Evolutionary conservation across 805 yeast species (phyloP), one percentile per base, ranked within the genome.

Genomic region (Danielia reshetovae): DNA sequence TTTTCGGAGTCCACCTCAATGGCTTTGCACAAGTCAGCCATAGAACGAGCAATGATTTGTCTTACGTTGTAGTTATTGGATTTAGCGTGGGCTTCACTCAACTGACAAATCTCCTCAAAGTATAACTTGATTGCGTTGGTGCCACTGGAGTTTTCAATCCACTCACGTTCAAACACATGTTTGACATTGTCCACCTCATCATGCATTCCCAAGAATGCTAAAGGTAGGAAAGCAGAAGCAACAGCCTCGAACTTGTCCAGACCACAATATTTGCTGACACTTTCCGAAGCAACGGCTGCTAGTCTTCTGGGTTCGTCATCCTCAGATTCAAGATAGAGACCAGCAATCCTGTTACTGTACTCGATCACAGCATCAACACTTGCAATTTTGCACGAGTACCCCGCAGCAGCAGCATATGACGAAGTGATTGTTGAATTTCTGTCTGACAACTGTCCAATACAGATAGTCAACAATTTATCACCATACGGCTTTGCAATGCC

Each of bases 141-240:
- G 2, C 95, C 89, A 9, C 84, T 72, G 3, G 90, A 75, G 32
- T 78, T 75, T 47, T 85, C 95, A 7, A 72, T 65, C 96, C 97
- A 90, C 28, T 75, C 82, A 21, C 67, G 67, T 8, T 70, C 77
- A 51, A 82, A 89, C 3, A 60, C 52, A 2, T 57, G 57, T 1
- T 67, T 49, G 1, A 78, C 77, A 1, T 61, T 62, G 13, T 64
- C 57, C 11, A 64, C 71, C 1, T 69, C 51, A 51, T 86, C 95
- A 49, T 82, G 79, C 43, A 77, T 78, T 1, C 86, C 97, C 38
- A 90, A 62, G 52, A 77, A 90, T 0, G 87, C 74, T 36, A 90
- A 59, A 0, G 97, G 97, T 39, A 89, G 62, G 40, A 84, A 81
- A 2, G 78, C 74, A 12, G 78, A 57, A 0, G 85, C 72, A 9